Evolutionary conservation across 768 basidiomycete species (phyloP).

Genomic region (Amanita brunnescens): DNA sequence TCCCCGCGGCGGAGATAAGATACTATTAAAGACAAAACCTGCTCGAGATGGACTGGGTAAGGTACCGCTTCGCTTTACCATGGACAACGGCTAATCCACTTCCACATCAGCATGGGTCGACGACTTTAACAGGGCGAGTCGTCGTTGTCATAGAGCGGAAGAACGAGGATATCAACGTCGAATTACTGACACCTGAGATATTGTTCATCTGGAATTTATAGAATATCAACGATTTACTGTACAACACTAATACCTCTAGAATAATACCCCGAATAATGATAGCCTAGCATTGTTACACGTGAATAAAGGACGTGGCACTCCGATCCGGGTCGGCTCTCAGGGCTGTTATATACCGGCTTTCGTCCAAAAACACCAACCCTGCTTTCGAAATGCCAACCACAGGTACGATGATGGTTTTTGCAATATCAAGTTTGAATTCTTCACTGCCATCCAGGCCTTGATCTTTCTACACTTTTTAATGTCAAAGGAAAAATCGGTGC

Average conservation of each 20-base stretch:
- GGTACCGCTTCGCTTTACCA: constrained; percentile 5
- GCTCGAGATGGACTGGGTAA: constrained; percentile 48
- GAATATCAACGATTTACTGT: neutral
- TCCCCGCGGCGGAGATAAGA: constrained; percentile 65
- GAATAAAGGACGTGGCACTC: constrained; percentile 2
- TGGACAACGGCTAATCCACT: neutral
- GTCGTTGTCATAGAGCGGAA: constrained; percentile 37
- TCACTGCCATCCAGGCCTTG: constrained; percentile 35
- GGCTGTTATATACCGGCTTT: neutral
- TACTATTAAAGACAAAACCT: constrained; percentile 49
- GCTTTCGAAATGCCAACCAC: constrained; percentile 11
- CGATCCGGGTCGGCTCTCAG: constrained; percentile 7
- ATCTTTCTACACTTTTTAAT: constrained; percentile 46
- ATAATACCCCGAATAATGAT: neutral
- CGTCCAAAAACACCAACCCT: neutral
- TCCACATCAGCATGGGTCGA: constrained; percentile 25
- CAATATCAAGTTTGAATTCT: neutral
- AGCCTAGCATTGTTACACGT: constrained; percentile 9
- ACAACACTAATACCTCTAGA: neutral
- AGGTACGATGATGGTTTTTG: constrained; percentile 10
- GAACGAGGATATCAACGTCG: constrained; percentile 20
- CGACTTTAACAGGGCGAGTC: constrained; percentile 30
- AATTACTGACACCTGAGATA: neutral
- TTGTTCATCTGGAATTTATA: too few relatives aligned
- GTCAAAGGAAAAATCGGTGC: constrained; percentile 66